phyloP scores from a whole-genome alignment of 495 filamentous ascomycete genomes.

The Trypethelium eluteriae region DNA sequence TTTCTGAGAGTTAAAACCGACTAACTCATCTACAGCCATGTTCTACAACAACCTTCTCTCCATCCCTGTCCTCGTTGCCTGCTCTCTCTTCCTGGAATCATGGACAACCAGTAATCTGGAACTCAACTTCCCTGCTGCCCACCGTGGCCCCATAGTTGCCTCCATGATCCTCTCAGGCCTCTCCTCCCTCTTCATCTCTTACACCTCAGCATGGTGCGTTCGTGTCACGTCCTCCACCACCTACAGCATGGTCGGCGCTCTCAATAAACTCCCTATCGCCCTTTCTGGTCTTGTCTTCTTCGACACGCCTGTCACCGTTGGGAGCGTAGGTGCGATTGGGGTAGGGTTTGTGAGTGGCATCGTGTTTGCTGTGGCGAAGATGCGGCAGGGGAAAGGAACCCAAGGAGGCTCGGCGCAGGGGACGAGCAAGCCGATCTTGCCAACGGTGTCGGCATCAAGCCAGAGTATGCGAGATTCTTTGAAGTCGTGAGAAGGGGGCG shows the following conservation, averaged over 20 bases:
- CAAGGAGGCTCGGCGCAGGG: constrained; percentile 35
- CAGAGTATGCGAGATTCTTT: constrained; percentile 86
- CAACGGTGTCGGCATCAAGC: constrained; percentile 82
- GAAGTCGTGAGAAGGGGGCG: constrained; percentile 32
- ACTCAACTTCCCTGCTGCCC: constrained; percentile 76
- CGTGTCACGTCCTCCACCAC: constrained; percentile 93
- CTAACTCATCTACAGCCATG: constrained; percentile 64
- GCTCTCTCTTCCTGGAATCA: constrained; percentile 78
- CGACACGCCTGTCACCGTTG: constrained; percentile 86
- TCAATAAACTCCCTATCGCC: constrained; percentile 96
- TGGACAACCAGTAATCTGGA: constrained; percentile 81
- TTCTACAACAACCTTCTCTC: constrained; percentile 99
- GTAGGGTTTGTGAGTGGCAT: constrained; percentile 88
- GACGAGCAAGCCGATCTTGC: constrained; percentile 53
- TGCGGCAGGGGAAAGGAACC: constrained; percentile 59
- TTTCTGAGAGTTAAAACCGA: constrained; percentile 10
- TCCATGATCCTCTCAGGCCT: constrained; percentile 94
- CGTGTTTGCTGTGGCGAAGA: constrained; percentile 86
- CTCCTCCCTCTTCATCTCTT: constrained; percentile 94
- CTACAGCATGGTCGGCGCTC: constrained; percentile 94
- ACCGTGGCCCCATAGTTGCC: constrained; percentile 61
- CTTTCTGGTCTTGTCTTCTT: constrained; percentile 90
- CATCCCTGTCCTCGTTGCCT: constrained; percentile 80
- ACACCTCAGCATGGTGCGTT: constrained; percentile 97
- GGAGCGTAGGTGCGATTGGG: constrained; percentile 77